Evolutionary conservation across 2,329 filamentous ascomycete genomes (phyloP), one percentile per base, ranked within the genome.

Genomic region (Penicillium griseofulvum): DNA sequence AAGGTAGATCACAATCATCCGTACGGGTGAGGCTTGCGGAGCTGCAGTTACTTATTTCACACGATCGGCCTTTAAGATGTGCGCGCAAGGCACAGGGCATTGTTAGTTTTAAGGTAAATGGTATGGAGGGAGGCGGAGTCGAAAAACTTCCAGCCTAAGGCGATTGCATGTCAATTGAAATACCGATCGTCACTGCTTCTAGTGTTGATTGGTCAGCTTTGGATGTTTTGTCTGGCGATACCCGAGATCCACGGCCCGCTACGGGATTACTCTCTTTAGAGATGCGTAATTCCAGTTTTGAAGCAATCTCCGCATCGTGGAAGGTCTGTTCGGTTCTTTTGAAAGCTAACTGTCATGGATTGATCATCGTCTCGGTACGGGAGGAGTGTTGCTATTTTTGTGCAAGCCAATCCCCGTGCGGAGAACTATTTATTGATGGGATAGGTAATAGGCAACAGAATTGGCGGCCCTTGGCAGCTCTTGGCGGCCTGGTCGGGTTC

Each of bases 381-480:
- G 22, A 45, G 22, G 4, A 3, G 19, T 24, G 31, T 44, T 52
- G 37, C 55, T 57, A 54, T 51, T 48, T 51, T 51, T 47, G 37
- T n/a, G 8, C 16, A 33, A 9, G 26, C 34, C 22, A 36, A 43
- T 28, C 24, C 41, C 29, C 29, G 29, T 31, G 29, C 11, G 29
- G 29, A 31, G 29, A 12, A 5, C 29, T 31, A 31, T 12, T 12
- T 16, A 14, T 42, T 19, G 11, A 37, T 29, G 8, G 22, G 10
- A 36, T 49, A 57, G 51, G 55, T 52, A 57, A 48, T 49, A 57
- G 51, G 55, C 55, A 57, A 48, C 55, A 57, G n/a, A 33, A 54
- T 57, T 55, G 46, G 45, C n/a, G 8, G n/a, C 12, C 44, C 54
- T 44, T 44, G 41, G 36, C 38, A 9, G 12, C n/a, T 3, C 8